Conservation (phyloP, 768 basidiomycete genomes). For the Antrodiella citrinella region DNA sequence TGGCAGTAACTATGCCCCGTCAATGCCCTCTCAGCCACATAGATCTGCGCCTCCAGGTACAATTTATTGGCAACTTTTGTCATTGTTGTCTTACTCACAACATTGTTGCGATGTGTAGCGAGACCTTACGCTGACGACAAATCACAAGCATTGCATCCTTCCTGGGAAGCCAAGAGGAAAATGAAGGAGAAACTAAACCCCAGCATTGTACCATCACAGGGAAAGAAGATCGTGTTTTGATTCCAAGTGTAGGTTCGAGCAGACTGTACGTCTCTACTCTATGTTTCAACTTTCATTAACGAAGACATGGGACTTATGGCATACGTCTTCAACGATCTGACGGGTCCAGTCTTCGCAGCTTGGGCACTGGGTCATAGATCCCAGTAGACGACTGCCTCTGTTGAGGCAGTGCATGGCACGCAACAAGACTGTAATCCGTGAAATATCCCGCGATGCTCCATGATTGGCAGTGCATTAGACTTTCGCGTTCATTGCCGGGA, state of each 20-base stretch:
- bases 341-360: no score
- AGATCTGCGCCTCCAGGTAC: neutral
- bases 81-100: neutral
- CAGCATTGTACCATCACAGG: constrained; percentile 59
- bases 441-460: no score
- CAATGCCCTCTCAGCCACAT: neutral
- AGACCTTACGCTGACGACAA: constrained; percentile 15
- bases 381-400: no score
- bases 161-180: constrained; percentile 91
- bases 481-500: no score
- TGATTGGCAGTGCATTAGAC: neutral
- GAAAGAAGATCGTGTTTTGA: constrained; percentile 81
- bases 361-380: no score
- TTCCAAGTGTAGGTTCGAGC: no score
- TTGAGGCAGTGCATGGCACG: no score
- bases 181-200: constrained; percentile 61
- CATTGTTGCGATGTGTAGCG: constrained; percentile 3
- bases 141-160: constrained; percentile 69
- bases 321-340: no score
- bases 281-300: no score
- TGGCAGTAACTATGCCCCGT: neutral
- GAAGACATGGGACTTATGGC: no score
- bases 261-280: no score
- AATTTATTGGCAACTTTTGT: neutral
- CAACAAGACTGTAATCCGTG: no score